Conservation (phyloP, 768 basidiomycete species). For the Crassisporium funariophilum region DNA sequence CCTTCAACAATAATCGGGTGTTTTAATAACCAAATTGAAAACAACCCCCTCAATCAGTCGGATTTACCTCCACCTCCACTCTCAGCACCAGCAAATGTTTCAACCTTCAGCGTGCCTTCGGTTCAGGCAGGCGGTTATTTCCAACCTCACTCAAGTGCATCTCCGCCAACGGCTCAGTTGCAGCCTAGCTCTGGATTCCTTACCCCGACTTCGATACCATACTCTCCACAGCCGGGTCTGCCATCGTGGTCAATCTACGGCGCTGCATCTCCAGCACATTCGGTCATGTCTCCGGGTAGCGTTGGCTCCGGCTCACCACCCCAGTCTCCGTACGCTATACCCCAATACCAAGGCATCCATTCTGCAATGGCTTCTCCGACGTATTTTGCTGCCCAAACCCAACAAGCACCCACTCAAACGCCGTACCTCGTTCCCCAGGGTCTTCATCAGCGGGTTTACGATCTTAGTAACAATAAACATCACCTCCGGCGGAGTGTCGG, state of each 20-base stretch:
- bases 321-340: slow-evolving; percentile 5
- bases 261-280: slow-evolving; percentile 11
- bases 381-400: not conserved
- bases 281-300: slow-evolving; percentile 3
- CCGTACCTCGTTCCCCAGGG: slow-evolving; percentile 9
- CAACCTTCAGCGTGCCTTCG: slow-evolving; percentile 8
- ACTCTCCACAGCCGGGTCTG: slow-evolving; percentile 1
- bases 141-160: too few relatives aligned
- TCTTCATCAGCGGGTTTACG: slow-evolving; percentile 13
- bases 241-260: slow-evolving; percentile 7
- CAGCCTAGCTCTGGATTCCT: not conserved
- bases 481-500: slow-evolving; percentile 14
- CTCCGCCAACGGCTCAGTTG: too few relatives aligned
- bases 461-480: slow-evolving; percentile 7
- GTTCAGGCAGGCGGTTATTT: slow-evolving; percentile 6
- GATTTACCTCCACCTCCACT: slow-evolving; percentile 11
- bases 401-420: not conserved
- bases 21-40: not conserved
- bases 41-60: slow-evolving; percentile 2
- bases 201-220: too few relatives aligned
- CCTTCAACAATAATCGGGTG: not conserved
- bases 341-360: slow-evolving; percentile 11
- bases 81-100: slow-evolving; percentile 13
- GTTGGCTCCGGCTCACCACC: slow-evolving; percentile 1
- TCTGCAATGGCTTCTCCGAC: slow-evolving; percentile 10